Evolutionary conservation across 805 yeast species (phyloP).

Genomic region (Millerago galiae): DNA sequence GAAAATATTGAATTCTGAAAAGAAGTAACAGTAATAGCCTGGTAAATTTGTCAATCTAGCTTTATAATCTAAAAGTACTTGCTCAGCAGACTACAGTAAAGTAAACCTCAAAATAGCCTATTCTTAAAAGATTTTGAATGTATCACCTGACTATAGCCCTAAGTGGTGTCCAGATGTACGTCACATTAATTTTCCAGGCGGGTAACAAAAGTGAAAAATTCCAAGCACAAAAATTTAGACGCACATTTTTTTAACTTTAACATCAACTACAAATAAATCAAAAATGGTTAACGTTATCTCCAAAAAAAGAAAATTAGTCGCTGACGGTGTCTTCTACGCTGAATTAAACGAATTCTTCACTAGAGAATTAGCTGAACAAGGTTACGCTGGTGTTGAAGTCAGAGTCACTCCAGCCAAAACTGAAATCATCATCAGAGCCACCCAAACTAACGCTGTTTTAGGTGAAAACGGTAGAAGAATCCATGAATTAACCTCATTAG

Average conservation of each 20-base stretch:
- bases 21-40: too few species aligned
- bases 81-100: too few species aligned
- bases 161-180: constrained; percentile 1
- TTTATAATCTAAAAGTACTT: too few species aligned
- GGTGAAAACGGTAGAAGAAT: constrained; percentile 99
- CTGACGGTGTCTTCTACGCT: constrained; percentile 99
- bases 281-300: constrained; percentile 53
- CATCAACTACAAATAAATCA: constrained; percentile 1
- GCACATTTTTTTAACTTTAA: background rate
- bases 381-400: constrained; percentile 99
- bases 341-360: constrained; percentile 99
- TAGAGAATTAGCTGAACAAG: constrained; percentile 99
- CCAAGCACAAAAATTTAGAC: background rate
- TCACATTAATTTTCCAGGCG: too few species aligned
- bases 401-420: constrained; percentile 97
- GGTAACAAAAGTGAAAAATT: constrained; percentile 4
- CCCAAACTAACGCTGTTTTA: constrained; percentile 96
- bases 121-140: too few species aligned
- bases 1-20: too few species aligned
- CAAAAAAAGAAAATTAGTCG: constrained; percentile 98
- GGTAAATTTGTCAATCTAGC: too few species aligned
- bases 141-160: too few species aligned
- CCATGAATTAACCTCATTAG: constrained; percentile 95
- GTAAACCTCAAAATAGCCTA: too few species aligned
- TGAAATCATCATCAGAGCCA: constrained; percentile 97